Evolutionary conservation across 306 rosid genomes (phyloP), one percentile per base, ranked within the genome.

Genomic region (Phaseolus lunatus): DNA sequence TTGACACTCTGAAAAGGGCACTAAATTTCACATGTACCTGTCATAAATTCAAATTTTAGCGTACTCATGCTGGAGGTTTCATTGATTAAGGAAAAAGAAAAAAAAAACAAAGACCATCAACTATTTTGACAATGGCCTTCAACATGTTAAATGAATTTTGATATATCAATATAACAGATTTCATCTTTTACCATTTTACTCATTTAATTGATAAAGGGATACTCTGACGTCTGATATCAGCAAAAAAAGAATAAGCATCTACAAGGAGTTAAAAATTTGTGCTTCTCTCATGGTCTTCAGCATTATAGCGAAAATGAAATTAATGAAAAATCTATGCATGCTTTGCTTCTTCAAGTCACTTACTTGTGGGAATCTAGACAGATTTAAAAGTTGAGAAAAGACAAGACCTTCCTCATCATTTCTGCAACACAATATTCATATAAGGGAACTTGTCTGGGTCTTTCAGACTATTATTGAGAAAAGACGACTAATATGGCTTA

Each of bases 281-380:
- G 41, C 27, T 53, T 53, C 19, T 45, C 13, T 18, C 39, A 44
- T 12, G 50, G 23, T 10, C 15, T 80, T 72, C 49, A 58, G 47
- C 8, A 18, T 18, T 47, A 37, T 6, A 57, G 41, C n/a, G 58
- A 39, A 70, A 67, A 11, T 73, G 35, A 35, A 50, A 44, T 61
- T 14, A 47, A 31, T 9, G 7, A 44, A 61, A 52, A 66, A 0
- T 67, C 66, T 1, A 39, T 29, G 69, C 37, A 35, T 23, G 72
- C 9, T 70, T 53, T 9, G 67, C 54, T 58, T 52, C 26, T 73
- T 20, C 52, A 73, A 72, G 70, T 69, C 27, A 20, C 63, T 67
- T 87, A 91, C 97, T 84, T 94, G 97, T 8, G 96, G 93, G 84
- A 89, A 91, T 84, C 97, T 89, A 66, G 98, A 89, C 57, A 90